These are phyloP conservation scores for Acorus calamus DNA, from an alignment of 106 monocot species.

Conservation along the genomic window DNA sequence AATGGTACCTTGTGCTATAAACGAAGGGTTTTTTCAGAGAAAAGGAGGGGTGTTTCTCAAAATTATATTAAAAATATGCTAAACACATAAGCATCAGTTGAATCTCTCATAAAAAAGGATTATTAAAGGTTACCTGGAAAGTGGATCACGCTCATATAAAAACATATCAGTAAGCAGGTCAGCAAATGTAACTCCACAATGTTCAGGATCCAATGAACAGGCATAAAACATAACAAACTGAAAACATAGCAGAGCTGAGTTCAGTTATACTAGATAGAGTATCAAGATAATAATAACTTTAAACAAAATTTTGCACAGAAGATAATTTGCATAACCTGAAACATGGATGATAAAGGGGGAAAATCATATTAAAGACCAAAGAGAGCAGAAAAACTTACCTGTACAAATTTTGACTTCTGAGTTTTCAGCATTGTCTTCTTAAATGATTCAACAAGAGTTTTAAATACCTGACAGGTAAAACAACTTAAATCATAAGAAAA, in stretches of 20 bases:
- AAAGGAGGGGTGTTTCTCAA: no score
- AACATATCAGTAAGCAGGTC: constrained; percentile 52
- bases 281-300: no score
- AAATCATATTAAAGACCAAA: background rate
- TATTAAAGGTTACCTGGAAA: constrained; percentile 46
- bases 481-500: background rate
- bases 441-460: constrained; percentile 55
- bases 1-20: no score
- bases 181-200: constrained; percentile 59
- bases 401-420: constrained; percentile 84
- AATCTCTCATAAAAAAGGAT: no score
- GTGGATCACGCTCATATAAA: constrained; percentile 38
- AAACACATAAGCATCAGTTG: no score
- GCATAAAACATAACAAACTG: constrained; percentile 97
- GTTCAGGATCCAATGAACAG: constrained; percentile 87
- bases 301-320: no score
- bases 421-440: constrained; percentile 61
- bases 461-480: constrained; percentile 53
- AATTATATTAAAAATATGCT: no score
- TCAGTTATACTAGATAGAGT: no score
- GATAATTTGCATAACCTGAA: no score
- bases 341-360: background rate
- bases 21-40: no score
- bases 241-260: constrained; percentile 1
- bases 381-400: constrained; percentile 33